Conservation (phyloP, 345 rosid species). For the Boechera stricta region DNA sequence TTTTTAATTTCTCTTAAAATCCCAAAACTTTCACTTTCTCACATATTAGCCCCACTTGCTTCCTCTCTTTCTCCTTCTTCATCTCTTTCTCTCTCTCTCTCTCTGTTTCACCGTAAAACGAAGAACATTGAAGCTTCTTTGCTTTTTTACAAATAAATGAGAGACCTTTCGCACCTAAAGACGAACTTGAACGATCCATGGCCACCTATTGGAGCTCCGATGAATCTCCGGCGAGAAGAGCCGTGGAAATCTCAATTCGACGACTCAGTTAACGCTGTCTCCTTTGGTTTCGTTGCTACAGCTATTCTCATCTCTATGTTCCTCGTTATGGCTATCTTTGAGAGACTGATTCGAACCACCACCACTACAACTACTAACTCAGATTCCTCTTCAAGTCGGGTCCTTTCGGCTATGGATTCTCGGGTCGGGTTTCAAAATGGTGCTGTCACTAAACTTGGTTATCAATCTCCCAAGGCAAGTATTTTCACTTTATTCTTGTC, state of each 20-base stretch:
- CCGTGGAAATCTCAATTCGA: constrained; percentile 64
- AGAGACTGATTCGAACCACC: constrained; percentile 72
- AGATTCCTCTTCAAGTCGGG: constrained; percentile 36
- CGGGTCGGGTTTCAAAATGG: constrained; percentile 55
- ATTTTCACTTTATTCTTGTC: constrained; percentile 8
- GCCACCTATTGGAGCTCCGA: constrained; percentile 80
- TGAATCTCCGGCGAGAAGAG: constrained; percentile 59
- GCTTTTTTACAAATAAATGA: constrained; percentile 6
- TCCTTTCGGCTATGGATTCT: constrained; percentile 59
- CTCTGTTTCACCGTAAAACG: constrained; percentile 5
- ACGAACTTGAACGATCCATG: constrained; percentile 44
- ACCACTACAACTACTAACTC: constrained; percentile 48
- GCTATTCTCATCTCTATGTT: constrained; percentile 98
- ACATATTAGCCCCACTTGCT: constrained; percentile 42
- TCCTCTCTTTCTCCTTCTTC: constrained; percentile 6
- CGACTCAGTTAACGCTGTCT: constrained; percentile 84
- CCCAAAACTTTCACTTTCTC: constrained; percentile 45
- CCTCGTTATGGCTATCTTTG: constrained; percentile 92
- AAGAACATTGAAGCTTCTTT: background rate
- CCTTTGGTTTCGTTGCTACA: constrained; percentile 96
- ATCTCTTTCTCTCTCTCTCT: constrained; percentile 4
- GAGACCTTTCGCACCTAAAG: constrained; percentile 37
- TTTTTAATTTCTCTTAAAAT: constrained; percentile 18
- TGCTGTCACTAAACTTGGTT: constrained; percentile 56
- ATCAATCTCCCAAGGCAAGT: constrained; percentile 85